Evolutionary conservation across 2,329 filamentous ascomycete genomes (phyloP).

Genomic region (Rhynchosporium graminicola): DNA sequence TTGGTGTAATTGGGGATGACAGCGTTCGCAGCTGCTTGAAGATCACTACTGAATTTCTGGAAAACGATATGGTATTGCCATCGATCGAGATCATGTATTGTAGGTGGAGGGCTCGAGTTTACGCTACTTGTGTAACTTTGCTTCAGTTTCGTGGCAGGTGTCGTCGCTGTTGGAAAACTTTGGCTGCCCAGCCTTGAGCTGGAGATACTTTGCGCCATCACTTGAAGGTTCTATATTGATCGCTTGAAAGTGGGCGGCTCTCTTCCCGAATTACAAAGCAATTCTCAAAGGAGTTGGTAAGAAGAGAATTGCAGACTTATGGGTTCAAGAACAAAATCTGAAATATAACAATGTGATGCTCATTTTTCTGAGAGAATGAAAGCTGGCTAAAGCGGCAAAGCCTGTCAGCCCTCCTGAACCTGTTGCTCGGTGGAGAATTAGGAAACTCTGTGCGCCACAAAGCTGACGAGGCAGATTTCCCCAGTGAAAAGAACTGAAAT

Average conservation of each 20-base stretch:
- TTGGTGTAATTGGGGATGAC: conserved; percentile 60
- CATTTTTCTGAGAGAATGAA: not conserved
- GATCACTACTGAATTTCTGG: conserved; percentile 40
- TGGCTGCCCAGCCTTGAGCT: not conserved
- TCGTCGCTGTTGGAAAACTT: conserved; percentile 4
- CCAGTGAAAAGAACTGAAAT: not conserved
- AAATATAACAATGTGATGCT: not conserved
- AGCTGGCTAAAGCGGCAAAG: conserved; percentile 2
- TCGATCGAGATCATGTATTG: conserved; percentile 18
- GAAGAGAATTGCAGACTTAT: too few relatives aligned
- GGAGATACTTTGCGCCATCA: conserved; percentile 1
- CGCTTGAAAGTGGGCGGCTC: too few relatives aligned
- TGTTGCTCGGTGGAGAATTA: conserved; percentile 11
- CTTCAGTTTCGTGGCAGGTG: not conserved
- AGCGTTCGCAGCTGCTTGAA: conserved; percentile 65
- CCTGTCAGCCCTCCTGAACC: conserved; percentile 12
- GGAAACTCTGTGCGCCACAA: not conserved
- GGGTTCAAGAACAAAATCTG: too few relatives aligned
- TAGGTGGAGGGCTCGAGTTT: conserved; percentile 21
- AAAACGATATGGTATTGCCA: conserved; percentile 26
- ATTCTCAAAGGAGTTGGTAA: too few relatives aligned
- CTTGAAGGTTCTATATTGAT: not conserved
- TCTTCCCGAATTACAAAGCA: too few relatives aligned
- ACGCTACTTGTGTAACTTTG: conserved; percentile 16
- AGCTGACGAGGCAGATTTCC: conserved; percentile 2